Evolutionary conservation across 139 green algal species (phyloP).

Genomic region (Desmodesmus armatus): DNA sequence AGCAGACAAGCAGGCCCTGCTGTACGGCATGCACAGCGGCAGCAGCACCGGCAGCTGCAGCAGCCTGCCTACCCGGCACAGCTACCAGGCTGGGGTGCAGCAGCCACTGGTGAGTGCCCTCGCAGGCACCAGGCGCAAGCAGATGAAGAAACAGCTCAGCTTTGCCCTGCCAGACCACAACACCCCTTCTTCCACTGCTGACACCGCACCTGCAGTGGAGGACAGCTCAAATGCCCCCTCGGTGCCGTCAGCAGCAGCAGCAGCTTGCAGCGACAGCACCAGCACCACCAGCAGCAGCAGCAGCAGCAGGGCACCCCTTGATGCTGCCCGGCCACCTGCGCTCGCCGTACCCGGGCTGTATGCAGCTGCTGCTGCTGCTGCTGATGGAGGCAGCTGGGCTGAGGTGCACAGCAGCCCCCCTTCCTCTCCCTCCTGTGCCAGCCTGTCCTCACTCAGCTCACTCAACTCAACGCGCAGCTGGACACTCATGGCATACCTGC

Average conservation of each 20-base stretch:
- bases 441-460: conserved; percentile 5
- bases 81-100: conserved; percentile 12
- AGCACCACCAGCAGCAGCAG: neutral
- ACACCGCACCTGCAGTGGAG: neutral
- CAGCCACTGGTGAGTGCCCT: conserved; percentile 31
- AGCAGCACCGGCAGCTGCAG: neutral
- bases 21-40: neutral
- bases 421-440: conserved; percentile 15
- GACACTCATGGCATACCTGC: conserved; percentile 41
- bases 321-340: neutral
- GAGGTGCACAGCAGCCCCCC: neutral
- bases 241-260: neutral
- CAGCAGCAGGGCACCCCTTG: neutral
- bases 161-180: conserved; percentile 25
- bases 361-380: neutral
- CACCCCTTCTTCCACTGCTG: too few relatives aligned
- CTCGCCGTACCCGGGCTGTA: neutral
- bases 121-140: conserved; percentile 13
- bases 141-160: conserved; percentile 30
- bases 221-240: neutral
- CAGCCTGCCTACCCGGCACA: neutral
- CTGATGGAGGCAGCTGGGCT: neutral
- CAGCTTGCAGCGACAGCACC: neutral
- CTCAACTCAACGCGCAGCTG: conserved; percentile 29
- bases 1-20: neutral